A percentile compares a stretch with the other conserved stretches of the same genome.
phyloP scores from a whole-genome alignment of 2,329 filamentous ascomycete genomes.

The Verruconis gallopava region DNA sequence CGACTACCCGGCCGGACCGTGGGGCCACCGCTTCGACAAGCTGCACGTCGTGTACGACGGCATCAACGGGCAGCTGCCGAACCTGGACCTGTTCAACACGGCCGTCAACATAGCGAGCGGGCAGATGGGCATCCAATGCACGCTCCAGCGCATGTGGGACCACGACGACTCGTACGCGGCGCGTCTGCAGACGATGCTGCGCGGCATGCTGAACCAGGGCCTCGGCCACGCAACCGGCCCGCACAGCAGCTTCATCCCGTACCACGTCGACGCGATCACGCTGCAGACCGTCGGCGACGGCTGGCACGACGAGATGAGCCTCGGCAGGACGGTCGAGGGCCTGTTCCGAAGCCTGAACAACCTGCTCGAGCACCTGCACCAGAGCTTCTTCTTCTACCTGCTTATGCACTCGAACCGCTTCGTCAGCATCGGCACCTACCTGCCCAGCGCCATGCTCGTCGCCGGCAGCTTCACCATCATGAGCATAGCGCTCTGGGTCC shows the following conservation, averaged over 20 bases:
- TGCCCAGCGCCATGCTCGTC: conserved; percentile 94
- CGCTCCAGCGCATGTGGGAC: conserved; percentile 73
- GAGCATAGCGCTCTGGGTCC: conserved; percentile 86
- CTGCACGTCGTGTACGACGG: conserved; percentile 91
- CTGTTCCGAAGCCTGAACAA: conserved; percentile 93
- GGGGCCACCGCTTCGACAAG: conserved; percentile 70
- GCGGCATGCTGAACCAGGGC: conserved; percentile 86
- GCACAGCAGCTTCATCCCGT: conserved; percentile 93
- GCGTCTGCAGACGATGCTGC: conserved; percentile 74
- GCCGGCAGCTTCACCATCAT: conserved; percentile 93
- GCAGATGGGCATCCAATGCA: conserved; percentile 80
- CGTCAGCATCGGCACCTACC: conserved; percentile 94
- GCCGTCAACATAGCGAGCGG: conserved; percentile 75
- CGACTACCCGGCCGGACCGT: conserved; percentile 61
- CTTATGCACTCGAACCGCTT: conserved; percentile 85
- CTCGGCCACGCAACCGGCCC: conserved; percentile 79
- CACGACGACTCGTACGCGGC: conserved; percentile 68
- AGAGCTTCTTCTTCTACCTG: conserved; percentile 99
- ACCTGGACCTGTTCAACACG: conserved; percentile 91
- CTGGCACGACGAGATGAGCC: conserved; percentile 95
- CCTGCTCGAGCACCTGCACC: conserved; percentile 87
- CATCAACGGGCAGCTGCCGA: conserved; percentile 87
- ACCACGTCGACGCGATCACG: conserved; percentile 93
- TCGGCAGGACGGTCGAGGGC: conserved; percentile 80
- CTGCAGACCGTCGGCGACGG: conserved; percentile 80